Conservation (phyloP, 208 protist species). For the Acanthamoeba lenticulata region DNA sequence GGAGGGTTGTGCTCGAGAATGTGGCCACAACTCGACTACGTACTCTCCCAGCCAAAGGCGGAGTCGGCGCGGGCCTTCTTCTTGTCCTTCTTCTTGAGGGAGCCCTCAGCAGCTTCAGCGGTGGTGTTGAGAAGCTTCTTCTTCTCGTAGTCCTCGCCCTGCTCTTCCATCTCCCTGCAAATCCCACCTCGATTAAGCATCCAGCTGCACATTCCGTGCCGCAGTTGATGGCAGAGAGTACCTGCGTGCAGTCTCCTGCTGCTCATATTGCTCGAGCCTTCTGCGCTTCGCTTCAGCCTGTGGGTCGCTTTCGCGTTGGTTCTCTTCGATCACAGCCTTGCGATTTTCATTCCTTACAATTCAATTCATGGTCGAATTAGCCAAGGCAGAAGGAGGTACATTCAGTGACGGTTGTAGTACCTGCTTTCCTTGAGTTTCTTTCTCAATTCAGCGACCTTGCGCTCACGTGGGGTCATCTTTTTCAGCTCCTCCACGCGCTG, state of each 20-base stretch:
- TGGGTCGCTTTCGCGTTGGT: not conserved
- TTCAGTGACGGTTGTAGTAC: too few species aligned
- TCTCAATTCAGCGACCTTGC: not conserved
- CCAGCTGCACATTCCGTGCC: too few species aligned
- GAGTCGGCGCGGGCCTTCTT: conserved; percentile 16
- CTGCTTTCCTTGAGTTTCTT: conserved; percentile 31
- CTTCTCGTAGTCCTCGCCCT: conserved; percentile 66
- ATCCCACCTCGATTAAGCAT: too few species aligned
- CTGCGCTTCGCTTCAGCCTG: not conserved
- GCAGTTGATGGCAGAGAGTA: too few species aligned
- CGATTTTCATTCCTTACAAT: not conserved
- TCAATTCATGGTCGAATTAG: not conserved
- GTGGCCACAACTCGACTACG: too few species aligned
- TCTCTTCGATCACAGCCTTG: not conserved
- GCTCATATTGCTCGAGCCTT: conserved; percentile 37
- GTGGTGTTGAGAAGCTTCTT: conserved; percentile 49
- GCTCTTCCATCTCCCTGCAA: conserved; percentile 62
- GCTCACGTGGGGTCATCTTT: not conserved
- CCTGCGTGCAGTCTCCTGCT: conserved; percentile 14
- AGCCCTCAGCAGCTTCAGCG: not conserved
- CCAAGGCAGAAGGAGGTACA: not conserved
- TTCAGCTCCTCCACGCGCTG: not conserved
- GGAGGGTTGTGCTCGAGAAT: too few species aligned
- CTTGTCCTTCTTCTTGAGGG: conserved; percentile 36
- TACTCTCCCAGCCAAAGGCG: not conserved